A percentile compares a stretch with the other conserved stretches of the same genome.
phyloP scores from a whole-genome alignment of 345 rosid species.

The Corymbia maculata region DNA sequence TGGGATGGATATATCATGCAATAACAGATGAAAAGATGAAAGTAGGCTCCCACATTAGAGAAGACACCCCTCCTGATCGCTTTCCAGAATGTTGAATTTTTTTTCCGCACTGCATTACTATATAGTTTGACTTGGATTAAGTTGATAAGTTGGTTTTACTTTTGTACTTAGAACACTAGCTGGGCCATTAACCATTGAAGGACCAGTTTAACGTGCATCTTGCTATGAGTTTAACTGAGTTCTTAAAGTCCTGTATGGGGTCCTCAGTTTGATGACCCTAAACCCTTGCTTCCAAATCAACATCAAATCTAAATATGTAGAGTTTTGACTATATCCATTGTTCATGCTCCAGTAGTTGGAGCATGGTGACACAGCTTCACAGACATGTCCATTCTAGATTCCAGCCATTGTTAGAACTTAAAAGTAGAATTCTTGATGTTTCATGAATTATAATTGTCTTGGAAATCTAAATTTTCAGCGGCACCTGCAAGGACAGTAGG shows the following conservation, averaged over 20 bases:
- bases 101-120: not conserved
- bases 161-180: not conserved
- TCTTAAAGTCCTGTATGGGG: not conserved
- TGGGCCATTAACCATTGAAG: not conserved
- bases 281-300: not conserved
- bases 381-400: not conserved
- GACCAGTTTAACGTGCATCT: too few species aligned
- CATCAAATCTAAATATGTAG: not conserved
- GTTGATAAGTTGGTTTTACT: not conserved
- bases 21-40: not conserved
- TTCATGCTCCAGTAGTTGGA: not conserved
- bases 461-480: not conserved
- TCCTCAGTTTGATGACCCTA: not conserved
- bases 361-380: not conserved
- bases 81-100: not conserved
- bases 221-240: not conserved
- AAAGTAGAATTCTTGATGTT: too few species aligned
- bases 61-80: not conserved
- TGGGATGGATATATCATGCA: not conserved
- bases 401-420: not conserved
- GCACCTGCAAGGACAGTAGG: slow-evolving; percentile 36
- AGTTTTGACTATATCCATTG: not conserved
- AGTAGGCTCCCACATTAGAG: not conserved
- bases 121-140: not conserved
- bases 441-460: too few species aligned